Evolutionary conservation across 2,329 filamentous ascomycete species (phyloP), one percentile per base, ranked within the genome.

Genomic region (Escovopsis sp.): DNA sequence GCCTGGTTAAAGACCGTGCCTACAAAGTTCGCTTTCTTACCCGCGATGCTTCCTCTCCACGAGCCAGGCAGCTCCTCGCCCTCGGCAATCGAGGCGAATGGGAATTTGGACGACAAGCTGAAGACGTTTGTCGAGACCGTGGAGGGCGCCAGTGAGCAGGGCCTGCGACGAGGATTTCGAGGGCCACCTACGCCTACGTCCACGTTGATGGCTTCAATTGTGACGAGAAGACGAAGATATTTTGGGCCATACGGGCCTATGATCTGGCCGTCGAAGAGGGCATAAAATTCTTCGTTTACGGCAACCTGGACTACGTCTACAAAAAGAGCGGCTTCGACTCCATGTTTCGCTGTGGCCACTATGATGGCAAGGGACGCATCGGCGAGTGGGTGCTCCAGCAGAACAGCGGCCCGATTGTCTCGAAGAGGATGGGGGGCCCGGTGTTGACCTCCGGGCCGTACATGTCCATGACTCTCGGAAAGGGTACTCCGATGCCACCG

Each of bases 141-240:
- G 7, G 51, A 62, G 40, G 71, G 72, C 27, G 64, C 65, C 15
- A 63, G 58, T 33, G 69, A 72, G 48, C 44, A 47, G 0, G 53
- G 59, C 43, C 62, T 73, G 0, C 64, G 65, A 13, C 51, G 54
- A 1, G 66, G 64, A 0, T 67, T 71, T 48, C 48, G 50, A 9
- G 66, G 5, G 65, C 63, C 37, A 61, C 64, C 47, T 65, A 63
- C n/a, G 68, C 68, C 4, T 74, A 68, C 47, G 56, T 74, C 38
- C 74, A 74, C 49, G 66, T 71, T 35, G 70, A 74, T 46, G 67
- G 68, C 12, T 72, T 72, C 52, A 71, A 69, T 44, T 56, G 57
- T 20, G 71, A 70, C 30, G 69, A 72, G 52, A 72, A 72, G 49
- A 59, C 59, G 0, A 69, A 74, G 51, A 63, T 63, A 2, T 73